Percentiles rank a stretch among this genome's conserved stretches.
Evolutionary conservation across 2,329 filamentous ascomycete species (phyloP).

Genomic region (Arthrobotrys iridis): DNA sequence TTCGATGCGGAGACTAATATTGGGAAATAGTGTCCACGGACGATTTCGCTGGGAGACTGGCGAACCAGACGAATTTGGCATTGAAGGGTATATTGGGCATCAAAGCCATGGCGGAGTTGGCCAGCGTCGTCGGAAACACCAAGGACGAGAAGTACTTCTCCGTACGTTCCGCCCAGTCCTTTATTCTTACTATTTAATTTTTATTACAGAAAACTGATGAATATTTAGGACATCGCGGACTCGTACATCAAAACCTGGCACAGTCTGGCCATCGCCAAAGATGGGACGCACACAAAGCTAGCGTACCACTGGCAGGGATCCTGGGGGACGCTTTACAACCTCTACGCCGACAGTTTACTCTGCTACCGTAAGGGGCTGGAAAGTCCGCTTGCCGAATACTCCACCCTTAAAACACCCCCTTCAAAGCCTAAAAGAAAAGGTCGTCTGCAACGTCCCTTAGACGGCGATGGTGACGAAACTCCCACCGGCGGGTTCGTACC

Average conservation of each 20-base stretch:
- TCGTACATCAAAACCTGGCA: slow-evolving; percentile 79
- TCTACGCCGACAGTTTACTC: slow-evolving; percentile 81
- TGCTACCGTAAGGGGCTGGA: slow-evolving; percentile 72
- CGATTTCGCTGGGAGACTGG: slow-evolving; percentile 81
- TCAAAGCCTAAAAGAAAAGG: neutral
- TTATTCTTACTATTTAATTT: too few relatives aligned
- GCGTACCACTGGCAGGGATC: slow-evolving; percentile 82
- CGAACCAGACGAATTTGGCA: slow-evolving; percentile 82
- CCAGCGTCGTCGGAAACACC: slow-evolving; percentile 70
- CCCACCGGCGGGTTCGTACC: slow-evolving; percentile 69
- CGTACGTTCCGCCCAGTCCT: too few relatives aligned
- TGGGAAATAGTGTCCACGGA: slow-evolving; percentile 74
- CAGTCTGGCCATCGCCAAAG: slow-evolving; percentile 73
- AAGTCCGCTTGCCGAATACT: slow-evolving; percentile 52
- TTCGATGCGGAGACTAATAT: neutral
- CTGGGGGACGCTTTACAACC: slow-evolving; percentile 86
- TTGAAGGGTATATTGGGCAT: slow-evolving; percentile 86
- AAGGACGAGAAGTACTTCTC: slow-evolving; percentile 68
- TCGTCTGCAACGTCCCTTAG: neutral
- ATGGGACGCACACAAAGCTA: slow-evolving; percentile 77
- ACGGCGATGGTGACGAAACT: neutral
- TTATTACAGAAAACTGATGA: too few relatives aligned
- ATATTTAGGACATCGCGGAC: slow-evolving; percentile 70
- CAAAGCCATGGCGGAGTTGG: slow-evolving; percentile 78
- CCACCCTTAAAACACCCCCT: slow-evolving; percentile 56